phyloP scores from a whole-genome alignment of 108 stramenopile species.

The Pseudonitzschia multiseries region DNA sequence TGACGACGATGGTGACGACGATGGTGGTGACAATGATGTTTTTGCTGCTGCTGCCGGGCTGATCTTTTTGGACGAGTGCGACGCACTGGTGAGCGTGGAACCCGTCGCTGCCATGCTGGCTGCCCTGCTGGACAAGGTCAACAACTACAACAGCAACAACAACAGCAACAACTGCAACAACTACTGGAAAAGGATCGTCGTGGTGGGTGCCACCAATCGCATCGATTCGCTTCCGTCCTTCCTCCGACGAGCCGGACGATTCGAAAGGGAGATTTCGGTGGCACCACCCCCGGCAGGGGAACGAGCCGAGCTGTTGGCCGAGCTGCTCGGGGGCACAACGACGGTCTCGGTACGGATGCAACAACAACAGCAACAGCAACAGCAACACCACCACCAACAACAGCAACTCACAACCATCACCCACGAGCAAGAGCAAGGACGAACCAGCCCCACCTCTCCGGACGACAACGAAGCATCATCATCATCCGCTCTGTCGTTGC shows the following conservation, averaged over 20 bases:
- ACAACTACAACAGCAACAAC: not conserved
- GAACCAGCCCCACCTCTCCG: too few species aligned
- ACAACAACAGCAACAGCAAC: too few species aligned
- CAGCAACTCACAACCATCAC: too few species aligned
- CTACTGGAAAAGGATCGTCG: constrained; percentile 50
- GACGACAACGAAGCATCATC: too few species aligned
- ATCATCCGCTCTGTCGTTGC: too few species aligned
- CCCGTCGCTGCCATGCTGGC: constrained; percentile 59
- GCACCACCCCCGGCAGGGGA: constrained; percentile 60
- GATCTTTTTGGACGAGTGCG: constrained; percentile 84
- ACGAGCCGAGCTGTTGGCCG: constrained; percentile 46
- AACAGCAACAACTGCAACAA: not conserved
- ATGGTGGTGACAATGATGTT: not conserved
- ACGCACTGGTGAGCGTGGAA: constrained; percentile 66
- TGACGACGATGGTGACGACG: not conserved
- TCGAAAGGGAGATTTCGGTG: constrained; percentile 70
- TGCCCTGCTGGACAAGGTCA: constrained; percentile 56
- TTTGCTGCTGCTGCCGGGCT: constrained; percentile 26
- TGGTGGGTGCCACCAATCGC: constrained; percentile 82
- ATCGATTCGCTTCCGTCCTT: constrained; percentile 69
- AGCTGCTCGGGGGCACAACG: constrained; percentile 32
- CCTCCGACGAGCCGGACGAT: constrained; percentile 72
- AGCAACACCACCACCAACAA: not conserved
- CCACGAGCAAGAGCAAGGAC: too few species aligned
- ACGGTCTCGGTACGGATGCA: too few species aligned